Evolutionary conservation across 2,329 filamentous ascomycete genomes (phyloP), one percentile per base, ranked within the genome.

Genomic region (Zymoseptoria passerinii): DNA sequence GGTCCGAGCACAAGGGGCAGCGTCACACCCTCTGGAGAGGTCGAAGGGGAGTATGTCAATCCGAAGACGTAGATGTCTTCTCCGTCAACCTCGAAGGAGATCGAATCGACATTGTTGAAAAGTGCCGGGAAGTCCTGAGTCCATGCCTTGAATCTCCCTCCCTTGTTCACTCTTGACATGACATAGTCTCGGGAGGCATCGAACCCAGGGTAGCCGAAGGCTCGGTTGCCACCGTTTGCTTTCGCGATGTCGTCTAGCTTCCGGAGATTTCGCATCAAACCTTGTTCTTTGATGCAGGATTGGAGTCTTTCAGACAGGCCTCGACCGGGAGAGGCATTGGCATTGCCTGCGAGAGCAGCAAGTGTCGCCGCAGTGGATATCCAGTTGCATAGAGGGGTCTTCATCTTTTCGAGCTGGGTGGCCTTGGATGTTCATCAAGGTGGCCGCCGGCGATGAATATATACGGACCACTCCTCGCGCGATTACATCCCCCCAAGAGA

Each of bases 131-230:
- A 62, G 52, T 61, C 58, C 29, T 62, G 61, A 1, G 61, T 62
- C 54, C 56, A 61, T 10, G 48, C 49, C 19, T 56, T 58, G 48
- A 55, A 64, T 1, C 69, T 66, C 27, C 65, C 66, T 9, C 75
- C 71, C n/a, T 76, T 74, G 28, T 74, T 73, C 7, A 79, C 72
- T 29, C 78, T 77, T 55, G 78, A 77, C 4, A 82, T 73, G 58
- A 85, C 72, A 65, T 80, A 85, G 64, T 85, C 80, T 18, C 81
- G 70, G 0, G 82, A 84, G 1, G 81, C 82, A 54, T 78, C 76
- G 74, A 79, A 85, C 13, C 83, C 83, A 1, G 81, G 80, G 8
- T 80, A 72, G 13, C 83, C 83, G 58, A 83, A 84, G 4, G 83
- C 83, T 54, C 83, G 77, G 69, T 83, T 84, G 16, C 82, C 82